A percentile compares a stretch with the other conserved stretches of the same genome.
phyloP scores from a whole-genome alignment of 2,329 filamentous ascomycete species.

The Beauveria caledonica region DNA sequence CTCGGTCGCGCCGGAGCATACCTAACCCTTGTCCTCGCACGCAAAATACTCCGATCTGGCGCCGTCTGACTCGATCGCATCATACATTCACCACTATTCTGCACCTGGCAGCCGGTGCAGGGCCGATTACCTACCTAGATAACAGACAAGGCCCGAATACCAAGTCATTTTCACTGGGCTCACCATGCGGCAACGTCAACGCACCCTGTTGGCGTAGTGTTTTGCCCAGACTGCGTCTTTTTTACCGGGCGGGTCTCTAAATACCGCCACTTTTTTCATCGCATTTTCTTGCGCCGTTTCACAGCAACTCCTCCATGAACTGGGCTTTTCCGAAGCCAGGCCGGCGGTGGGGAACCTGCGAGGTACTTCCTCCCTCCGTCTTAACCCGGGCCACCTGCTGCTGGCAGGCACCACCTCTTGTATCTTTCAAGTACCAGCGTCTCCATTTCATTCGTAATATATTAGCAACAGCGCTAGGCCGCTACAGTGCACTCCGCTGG shows the following conservation, averaged over 20 bases:
- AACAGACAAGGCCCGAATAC: constrained; percentile 10
- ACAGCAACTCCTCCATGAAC: not conserved
- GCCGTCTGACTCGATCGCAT: constrained; percentile 5
- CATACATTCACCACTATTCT: not conserved
- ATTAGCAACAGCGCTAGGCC: constrained; percentile 4
- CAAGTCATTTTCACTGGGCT: not conserved
- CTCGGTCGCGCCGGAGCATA: not conserved
- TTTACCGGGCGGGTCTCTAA: not conserved
- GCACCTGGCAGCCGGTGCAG: not conserved
- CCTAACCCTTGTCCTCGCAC: not conserved
- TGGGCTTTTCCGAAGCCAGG: not conserved
- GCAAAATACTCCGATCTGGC: constrained; percentile 1
- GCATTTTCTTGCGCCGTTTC: not conserved
- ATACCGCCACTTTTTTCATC: constrained; percentile 1
- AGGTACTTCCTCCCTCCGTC: not conserved
- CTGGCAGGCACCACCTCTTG: not conserved
- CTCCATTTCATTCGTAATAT: not conserved
- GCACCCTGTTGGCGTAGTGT: constrained; percentile 2
- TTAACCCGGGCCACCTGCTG: not conserved
- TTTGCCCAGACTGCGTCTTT: not conserved
- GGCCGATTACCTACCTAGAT: not conserved
- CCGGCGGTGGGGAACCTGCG: not conserved
- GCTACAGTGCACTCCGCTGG: constrained; percentile 4
- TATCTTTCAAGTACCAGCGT: not conserved
- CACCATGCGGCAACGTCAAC: constrained; percentile 2